A percentile compares a stretch with the other conserved stretches of the same genome.
phyloP scores from a whole-genome alignment of 345 rosid genomes.

The Salix udensis region DNA sequence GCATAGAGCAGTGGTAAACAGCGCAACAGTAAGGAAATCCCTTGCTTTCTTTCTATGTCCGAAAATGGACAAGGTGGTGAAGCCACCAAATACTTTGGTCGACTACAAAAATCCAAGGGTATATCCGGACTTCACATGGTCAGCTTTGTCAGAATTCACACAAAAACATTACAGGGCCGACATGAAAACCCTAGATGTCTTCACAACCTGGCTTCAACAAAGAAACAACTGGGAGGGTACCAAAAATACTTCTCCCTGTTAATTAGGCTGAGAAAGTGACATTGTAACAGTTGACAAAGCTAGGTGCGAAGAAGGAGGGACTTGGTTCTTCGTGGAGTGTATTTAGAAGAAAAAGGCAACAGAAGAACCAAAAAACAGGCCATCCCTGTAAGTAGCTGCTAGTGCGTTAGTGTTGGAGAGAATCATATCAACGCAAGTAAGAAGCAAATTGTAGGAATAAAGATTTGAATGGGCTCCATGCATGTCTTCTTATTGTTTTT shows the following conservation, averaged over 20 bases:
- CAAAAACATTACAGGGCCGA: constrained; percentile 85
- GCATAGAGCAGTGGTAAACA: constrained; percentile 92
- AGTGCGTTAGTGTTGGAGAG: constrained; percentile 10
- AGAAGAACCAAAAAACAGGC: constrained; percentile 9
- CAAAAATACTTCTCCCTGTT: neutral
- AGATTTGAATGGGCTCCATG: constrained; percentile 10
- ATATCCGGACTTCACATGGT: constrained; percentile 86
- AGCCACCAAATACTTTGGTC: constrained; percentile 65
- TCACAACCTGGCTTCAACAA: constrained; percentile 55
- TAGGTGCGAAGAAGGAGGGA: neutral
- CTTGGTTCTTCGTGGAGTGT: neutral
- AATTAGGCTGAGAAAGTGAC: constrained; percentile 20
- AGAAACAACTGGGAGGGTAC: neutral
- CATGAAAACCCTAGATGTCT: constrained; percentile 70
- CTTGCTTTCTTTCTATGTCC: constrained; percentile 95
- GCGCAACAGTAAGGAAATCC: constrained; percentile 63
- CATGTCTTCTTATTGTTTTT: neutral
- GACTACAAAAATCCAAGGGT: constrained; percentile 47
- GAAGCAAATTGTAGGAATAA: constrained; percentile 15
- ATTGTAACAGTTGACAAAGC: neutral
- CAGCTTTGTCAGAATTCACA: constrained; percentile 63
- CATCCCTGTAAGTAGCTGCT: neutral
- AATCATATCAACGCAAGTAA: neutral
- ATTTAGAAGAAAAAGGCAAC: constrained; percentile 7
- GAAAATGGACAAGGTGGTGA: constrained; percentile 63